Base-by-base conservation (phyloP, 768 basidiomycete genomes). In the Stropharia rugosoannulata region DNA sequence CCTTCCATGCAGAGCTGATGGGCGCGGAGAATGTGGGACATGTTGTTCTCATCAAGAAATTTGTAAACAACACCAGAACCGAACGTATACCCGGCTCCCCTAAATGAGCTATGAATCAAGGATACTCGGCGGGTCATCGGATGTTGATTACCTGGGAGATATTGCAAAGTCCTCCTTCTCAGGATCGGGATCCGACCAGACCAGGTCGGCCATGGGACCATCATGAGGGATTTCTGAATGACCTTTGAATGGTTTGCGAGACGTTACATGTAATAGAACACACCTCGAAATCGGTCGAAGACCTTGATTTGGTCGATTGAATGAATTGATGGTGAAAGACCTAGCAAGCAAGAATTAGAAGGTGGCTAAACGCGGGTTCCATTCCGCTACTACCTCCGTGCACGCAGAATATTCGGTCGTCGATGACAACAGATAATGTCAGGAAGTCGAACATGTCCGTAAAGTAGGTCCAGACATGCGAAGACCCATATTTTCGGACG, bases 381-480 rank as follows among this genome's bases (percentile, higher is more conserved):
- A 38, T 16, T 45, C 49, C 52, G 49, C 47, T 59, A 43, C 53
- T 63, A 93, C 96, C 96, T 64, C 97, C 97, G 63, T 99, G 97
- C 9, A 99, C 96, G 64, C 97, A 99, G 71, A 99, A 98, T 80
- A 99, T 98, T 66, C 87, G 88, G 76, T 99, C 95, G 74, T 99
- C 97, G 64, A 99, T 98, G 59, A 99, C 97, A 54, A 96, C 95
- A 35, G 93, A 95, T 54, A 99, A 78, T 10, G 97, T 98, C 62
- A 99, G 74, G 76, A 95, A 99, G 77, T 99, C 97, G 72, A 99
- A 99, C 96, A 99, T 97, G 75, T 99, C 97, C 57, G 97, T 99
- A 67, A 99, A 98, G 72, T 98, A 98, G 25, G 93, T 95, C 97
- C 97, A 99, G 35, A 98, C 96, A 64, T 90, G 89, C 32, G 95